Evolutionary conservation across 257 asterid genomes (phyloP), one percentile per base, ranked within the genome.

Genomic region (Solanum neorickii): DNA sequence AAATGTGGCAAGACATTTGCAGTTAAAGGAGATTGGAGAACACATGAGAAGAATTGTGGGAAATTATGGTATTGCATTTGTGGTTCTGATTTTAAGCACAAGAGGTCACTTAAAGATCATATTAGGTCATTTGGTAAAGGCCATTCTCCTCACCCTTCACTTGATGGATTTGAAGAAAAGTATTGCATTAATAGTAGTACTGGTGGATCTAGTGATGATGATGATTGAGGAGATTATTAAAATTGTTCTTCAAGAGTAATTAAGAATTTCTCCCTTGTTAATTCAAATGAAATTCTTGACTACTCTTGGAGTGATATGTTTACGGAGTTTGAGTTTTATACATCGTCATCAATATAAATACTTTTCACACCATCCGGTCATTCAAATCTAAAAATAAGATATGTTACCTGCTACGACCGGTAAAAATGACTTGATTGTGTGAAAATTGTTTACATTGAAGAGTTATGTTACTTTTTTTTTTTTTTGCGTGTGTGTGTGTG

Each of bases 41-140:
- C 99, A 0, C 99, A 96, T 86, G 99, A 94, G 91, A 96, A 95
- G 88, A 96, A 96, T 87, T 96, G 99, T 88, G 99, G 99, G 10
- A 96, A 95, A 85, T 90, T 95, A 9, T 96, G 99, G 98, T 95
- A 88, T 88, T 96, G 99, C 92, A 87, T 87, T 6, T 95, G 99
- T 84, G 98, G 99, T 29, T 96, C 98, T 27, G 98, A 96, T 69
- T 95, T 95, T 89, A 96, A 96, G 87, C 99, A 96, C 92, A 96
- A 96, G 86, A 89, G 99, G 49, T 96, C 99, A 0, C 96, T 96
- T 80, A 96, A 96, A 87, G 98, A 96, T 85, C 99, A 96, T 87
- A 90, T 96, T 37, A 90, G 95, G 86, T 93, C 99, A 9, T 96
- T 96, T 56, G 98, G 99, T 12, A 84, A 88, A 2, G 97, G 96